Evolutionary conservation across 352 stramenopile species (phyloP).

Genomic region (Phytophthora macrochlamydospora): DNA sequence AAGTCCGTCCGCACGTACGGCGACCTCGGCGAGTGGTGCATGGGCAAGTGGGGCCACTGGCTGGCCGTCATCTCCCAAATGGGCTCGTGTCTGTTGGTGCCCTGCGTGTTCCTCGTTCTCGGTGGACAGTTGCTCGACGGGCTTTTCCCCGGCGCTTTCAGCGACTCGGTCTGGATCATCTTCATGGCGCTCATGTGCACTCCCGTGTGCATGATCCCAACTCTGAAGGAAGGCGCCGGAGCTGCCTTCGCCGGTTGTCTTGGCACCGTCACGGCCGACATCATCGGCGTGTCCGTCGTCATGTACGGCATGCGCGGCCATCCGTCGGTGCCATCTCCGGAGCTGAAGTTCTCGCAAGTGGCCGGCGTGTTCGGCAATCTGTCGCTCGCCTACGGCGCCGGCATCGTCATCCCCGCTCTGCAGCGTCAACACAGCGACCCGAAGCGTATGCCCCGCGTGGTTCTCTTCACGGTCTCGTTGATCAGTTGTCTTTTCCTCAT

Average conservation of each 20-base stretch:
- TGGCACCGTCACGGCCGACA: constrained; percentile 37
- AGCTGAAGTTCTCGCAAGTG: constrained; percentile 21
- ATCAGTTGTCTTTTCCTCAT: constrained; percentile 44
- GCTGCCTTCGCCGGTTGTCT: constrained; percentile 54
- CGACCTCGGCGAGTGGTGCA: constrained; percentile 57
- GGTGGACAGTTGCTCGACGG: constrained; percentile 19
- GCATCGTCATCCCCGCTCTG: constrained; percentile 22
- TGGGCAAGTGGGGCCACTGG: constrained; percentile 56
- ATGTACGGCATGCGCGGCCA: constrained; percentile 29
- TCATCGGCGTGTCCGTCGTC: constrained; percentile 23
- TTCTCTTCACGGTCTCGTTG: constrained; percentile 40
- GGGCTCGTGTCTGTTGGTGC: constrained; percentile 53
- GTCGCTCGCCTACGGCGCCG: constrained; percentile 24
- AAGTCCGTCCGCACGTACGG: constrained; percentile 54
- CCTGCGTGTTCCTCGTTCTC: constrained; percentile 31
- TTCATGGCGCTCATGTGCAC: constrained; percentile 53
- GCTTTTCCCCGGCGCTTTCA: constrained; percentile 29
- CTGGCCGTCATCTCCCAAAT: constrained; percentile 51
- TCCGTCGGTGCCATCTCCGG: constrained; percentile 20
- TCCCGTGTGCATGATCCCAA: constrained; percentile 59
- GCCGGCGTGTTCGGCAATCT: constrained; percentile 26
- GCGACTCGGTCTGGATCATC: constrained; percentile 53
- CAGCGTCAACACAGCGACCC: constrained; percentile 26
- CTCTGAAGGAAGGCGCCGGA: constrained; percentile 53
- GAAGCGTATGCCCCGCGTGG: constrained; percentile 43